A percentile compares a stretch with the other conserved stretches of the same genome.
These are phyloP conservation scores for Rubus idaeus DNA, from an alignment of 306 rosid species.

Conservation along the genomic window DNA sequence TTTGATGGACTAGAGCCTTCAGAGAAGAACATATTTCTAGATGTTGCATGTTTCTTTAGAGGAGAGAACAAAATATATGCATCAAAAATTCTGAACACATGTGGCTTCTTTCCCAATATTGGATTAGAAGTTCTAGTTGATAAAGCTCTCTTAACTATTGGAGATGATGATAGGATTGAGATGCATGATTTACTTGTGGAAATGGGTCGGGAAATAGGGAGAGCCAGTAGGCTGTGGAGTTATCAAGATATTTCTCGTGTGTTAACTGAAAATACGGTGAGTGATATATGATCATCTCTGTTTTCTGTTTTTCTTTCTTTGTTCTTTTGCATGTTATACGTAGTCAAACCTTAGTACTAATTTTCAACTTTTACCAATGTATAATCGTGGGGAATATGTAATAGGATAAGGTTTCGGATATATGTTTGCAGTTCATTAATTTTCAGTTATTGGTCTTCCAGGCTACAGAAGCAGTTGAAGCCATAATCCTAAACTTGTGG, in stretches of 20 bases:
- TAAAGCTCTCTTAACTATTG: not conserved
- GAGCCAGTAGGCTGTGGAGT: slow-evolving; percentile 25
- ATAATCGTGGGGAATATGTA: no score
- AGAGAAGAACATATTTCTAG: slow-evolving; percentile 14
- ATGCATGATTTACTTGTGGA: slow-evolving; percentile 42
- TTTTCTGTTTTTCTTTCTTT: not conserved
- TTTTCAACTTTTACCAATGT: no score
- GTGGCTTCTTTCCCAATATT: slow-evolving; percentile 10
- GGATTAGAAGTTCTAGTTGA: no score
- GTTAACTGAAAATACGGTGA: not conserved
- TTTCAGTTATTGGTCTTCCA: not conserved
- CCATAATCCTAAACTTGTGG: not conserved
- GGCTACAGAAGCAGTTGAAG: slow-evolving; percentile 19
- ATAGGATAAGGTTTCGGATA: no score
- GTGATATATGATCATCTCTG: no score
- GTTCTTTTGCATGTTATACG: no score
- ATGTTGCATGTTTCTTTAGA: slow-evolving; percentile 37
- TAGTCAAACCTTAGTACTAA: no score
- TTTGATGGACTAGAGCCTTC: slow-evolving; percentile 22
- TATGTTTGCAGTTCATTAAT: not conserved
- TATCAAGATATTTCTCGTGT: slow-evolving; percentile 14
- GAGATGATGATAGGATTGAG: not conserved
- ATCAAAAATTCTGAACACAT: slow-evolving; percentile 10
- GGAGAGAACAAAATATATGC: slow-evolving; percentile 30
- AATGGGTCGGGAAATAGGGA: slow-evolving; percentile 33